A percentile compares a stretch with the other conserved stretches of the same genome.
phyloP scores from a whole-genome alignment of 768 basidiomycete species.

The Hygrocybe punicea region DNA sequence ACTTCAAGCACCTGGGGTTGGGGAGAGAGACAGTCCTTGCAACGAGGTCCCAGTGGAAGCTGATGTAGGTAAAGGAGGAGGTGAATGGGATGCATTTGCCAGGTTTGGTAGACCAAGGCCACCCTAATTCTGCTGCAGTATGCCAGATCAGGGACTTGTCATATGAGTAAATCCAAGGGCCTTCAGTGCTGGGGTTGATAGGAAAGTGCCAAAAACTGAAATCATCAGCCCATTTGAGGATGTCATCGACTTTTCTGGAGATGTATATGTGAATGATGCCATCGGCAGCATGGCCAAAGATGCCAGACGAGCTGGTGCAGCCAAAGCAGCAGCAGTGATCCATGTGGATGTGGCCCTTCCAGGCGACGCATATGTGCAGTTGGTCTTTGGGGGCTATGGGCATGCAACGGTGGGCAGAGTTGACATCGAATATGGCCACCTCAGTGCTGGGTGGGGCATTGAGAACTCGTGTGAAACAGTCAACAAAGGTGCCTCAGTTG shows the following conservation, averaged over 20 bases:
- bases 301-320: conserved; percentile 11
- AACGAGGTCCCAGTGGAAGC: conserved; percentile 31
- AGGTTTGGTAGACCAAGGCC: conserved; percentile 2
- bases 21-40: conserved; percentile 22
- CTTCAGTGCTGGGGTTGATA: background rate
- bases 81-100: conserved; percentile 21
- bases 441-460: conserved; percentile 19
- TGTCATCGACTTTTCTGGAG: conserved; percentile 1
- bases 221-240: conserved; percentile 25
- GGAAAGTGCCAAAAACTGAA: conserved; percentile 7
- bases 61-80: conserved; percentile 20
- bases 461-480: conserved; percentile 12
- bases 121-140: background rate
- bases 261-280: conserved; percentile 16
- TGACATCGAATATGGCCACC: conserved; percentile 15
- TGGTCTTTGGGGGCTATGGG: background rate
- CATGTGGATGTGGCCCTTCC: conserved; percentile 14
- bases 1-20: background rate
- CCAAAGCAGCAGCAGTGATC: conserved; percentile 23
- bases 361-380: background rate
- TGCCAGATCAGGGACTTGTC: conserved; percentile 2
- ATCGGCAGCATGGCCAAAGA: conserved; percentile 17
- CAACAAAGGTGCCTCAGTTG: background rate
- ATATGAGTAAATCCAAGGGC: background rate
- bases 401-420: conserved; percentile 1